Conservation (phyloP, 2,329 filamentous ascomycete genomes). For the Dactylellina drechsleri region DNA sequence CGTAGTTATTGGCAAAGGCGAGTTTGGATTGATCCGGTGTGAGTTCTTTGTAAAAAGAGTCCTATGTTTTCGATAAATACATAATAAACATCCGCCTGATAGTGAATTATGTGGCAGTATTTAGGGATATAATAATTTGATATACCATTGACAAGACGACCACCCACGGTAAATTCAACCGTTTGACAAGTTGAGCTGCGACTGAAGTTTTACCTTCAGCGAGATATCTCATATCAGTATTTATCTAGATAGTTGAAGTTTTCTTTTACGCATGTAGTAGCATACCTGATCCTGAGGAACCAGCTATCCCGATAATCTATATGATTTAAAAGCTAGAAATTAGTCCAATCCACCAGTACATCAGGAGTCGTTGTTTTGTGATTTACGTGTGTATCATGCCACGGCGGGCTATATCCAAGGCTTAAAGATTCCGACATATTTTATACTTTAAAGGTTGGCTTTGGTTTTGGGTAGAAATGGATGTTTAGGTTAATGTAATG, state of each 20-base stretch:
- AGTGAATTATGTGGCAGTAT: background rate
- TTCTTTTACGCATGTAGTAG: background rate
- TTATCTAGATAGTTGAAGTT: background rate
- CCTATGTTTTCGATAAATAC: constrained; percentile 66
- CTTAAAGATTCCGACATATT: constrained; percentile 66
- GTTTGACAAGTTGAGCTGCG: constrained; percentile 87
- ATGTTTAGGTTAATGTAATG: too few relatives aligned
- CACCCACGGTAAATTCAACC: constrained; percentile 94
- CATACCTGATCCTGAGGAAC: constrained; percentile 82
- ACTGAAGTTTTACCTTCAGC: constrained; percentile 82
- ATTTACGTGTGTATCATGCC: constrained; percentile 73
- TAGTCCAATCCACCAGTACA: background rate
- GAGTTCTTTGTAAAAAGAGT: constrained; percentile 96
- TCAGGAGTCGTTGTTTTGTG: background rate
- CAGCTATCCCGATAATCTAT: constrained; percentile 89
- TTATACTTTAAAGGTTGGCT: background rate
- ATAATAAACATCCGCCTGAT: background rate
- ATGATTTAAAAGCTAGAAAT: constrained; percentile 11
- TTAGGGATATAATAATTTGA: constrained; percentile 28
- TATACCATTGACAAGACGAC: constrained; percentile 94
- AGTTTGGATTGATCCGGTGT: constrained; percentile 78
- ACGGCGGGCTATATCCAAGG: constrained; percentile 81
- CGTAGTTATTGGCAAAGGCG: constrained; percentile 90
- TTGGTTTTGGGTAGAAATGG: too few relatives aligned
- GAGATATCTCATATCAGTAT: background rate